Base-by-base conservation (phyloP, 179 eudicot species). In the Beta macrorhiza region DNA sequence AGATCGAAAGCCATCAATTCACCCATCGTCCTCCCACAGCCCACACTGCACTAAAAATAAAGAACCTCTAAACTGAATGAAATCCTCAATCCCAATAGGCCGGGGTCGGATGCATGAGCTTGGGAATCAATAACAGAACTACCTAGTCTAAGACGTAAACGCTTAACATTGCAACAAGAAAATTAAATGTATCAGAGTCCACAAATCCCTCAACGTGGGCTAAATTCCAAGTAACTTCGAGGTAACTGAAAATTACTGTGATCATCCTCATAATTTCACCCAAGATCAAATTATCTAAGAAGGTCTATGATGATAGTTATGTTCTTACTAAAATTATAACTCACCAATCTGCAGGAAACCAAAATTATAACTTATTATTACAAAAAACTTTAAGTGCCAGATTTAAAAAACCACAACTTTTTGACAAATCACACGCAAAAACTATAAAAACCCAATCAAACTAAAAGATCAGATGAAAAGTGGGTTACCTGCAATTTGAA, bases 401-500 rank as follows among this genome's bases (percentile, higher is more conserved):
- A 51, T 49, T 37, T 19, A 78, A 4, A 4, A 53, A 3, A 25
- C 17, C 11, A 59, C 0, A 37, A 37, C 64, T 58, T 37, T 75
- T 1, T 37, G 67, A 59, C 16, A 57, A 59, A 75, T 44, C 15
- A 29, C 52, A 52, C 1, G 17, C 6, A 47, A 19, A 20, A 57
- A 6, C 67, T 19, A 32, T 17, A 12, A 16, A 22, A 47, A 67
- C 58, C 61, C 55, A n/a, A 71, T 42, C 12, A 53, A 62, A 10
- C 22, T 20, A 42, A 0, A 51, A 62, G 77, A 72, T 78, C 15
- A 73, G 59, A 72, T 53, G 8, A 62, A 44, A 16, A 73, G 14
- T n/a, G 29, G 37, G 44, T 64, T 32, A 93, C 97, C 93, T 93
- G 90, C 29, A 81, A 69, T 76, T 85, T 89, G 14, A 83, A 64